A percentile compares a stretch with the other conserved stretches of the same genome.
phyloP scores from a whole-genome alignment of 139 green algal genomes.

The Chlorella vulgaris region DNA sequence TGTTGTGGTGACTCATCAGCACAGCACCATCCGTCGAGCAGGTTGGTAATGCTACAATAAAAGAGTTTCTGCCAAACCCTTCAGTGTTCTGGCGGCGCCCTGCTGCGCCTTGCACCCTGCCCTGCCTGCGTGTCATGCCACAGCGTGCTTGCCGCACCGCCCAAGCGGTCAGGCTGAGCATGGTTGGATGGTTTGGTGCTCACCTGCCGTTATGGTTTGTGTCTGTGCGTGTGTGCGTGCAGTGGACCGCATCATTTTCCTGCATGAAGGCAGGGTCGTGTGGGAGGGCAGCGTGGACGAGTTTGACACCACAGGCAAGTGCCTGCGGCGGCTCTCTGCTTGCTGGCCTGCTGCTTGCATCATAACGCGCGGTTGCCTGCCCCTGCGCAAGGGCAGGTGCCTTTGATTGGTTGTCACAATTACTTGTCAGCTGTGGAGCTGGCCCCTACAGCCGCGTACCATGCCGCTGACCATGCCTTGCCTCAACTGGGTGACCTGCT shows the following conservation, averaged over 20 bases:
- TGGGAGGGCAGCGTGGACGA: constrained; percentile 92
- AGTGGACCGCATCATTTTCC: constrained; percentile 96
- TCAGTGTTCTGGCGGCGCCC: not conserved
- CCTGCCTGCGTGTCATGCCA: not conserved
- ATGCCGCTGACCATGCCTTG: not conserved
- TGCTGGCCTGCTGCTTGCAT: not conserved
- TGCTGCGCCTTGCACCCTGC: not conserved
- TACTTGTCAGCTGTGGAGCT: not conserved
- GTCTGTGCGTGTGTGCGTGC: constrained; percentile 57
- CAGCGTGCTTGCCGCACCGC: not conserved
- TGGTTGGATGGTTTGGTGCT: too few relatives aligned
- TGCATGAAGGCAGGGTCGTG: constrained; percentile 93
- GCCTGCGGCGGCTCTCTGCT: not conserved
- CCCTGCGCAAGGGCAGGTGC: not conserved
- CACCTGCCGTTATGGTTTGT: not conserved
- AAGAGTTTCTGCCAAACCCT: not conserved
- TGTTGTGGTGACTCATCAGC: constrained; percentile 99
- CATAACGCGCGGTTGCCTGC: not conserved
- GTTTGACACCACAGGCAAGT: constrained; percentile 85
- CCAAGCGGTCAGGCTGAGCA: too few relatives aligned
- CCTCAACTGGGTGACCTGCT: too few relatives aligned
- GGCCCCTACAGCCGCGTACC: not conserved
- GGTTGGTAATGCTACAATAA: not conserved
- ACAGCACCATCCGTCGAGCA: constrained; percentile 50
- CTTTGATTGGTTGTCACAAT: not conserved